Conservation (phyloP, 169 alveolate genomes). For the Cyclospora cayetanensis region DNA sequence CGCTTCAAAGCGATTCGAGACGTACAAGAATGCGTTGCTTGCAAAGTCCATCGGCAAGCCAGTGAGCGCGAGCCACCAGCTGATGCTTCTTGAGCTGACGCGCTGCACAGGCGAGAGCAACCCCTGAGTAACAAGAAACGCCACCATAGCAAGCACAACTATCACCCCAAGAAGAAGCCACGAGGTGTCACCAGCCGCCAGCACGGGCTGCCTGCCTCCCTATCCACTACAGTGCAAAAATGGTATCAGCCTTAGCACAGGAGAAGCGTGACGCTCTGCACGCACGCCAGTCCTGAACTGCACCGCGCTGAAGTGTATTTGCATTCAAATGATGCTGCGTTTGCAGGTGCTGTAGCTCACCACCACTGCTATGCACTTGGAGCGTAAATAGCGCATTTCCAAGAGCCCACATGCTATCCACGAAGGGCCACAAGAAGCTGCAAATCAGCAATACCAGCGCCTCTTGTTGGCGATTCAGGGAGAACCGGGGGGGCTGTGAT, state of each 20-base stretch:
- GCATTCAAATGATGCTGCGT: no score
- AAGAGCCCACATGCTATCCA: constrained; percentile 64
- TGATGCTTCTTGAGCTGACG: constrained; percentile 45
- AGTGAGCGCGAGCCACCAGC: constrained; percentile 62
- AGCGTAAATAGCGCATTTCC: constrained; percentile 44
- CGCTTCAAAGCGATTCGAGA: not conserved
- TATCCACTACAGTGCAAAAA: no score
- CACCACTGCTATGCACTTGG: not conserved
- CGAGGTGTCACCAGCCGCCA: no score
- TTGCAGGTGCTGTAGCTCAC: not conserved
- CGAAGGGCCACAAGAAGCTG: constrained; percentile 62
- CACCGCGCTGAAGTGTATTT: no score
- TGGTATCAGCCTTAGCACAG: no score
- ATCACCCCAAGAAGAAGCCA: not conserved
- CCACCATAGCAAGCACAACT: not conserved
- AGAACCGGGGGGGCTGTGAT: not conserved
- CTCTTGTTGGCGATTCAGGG: not conserved
- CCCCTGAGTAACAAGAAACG: not conserved
- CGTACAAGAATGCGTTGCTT: constrained; percentile 10
- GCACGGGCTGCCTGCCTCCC: no score
- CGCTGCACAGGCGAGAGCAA: not conserved
- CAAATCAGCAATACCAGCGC: not conserved
- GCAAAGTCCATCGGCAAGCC: constrained; percentile 66
- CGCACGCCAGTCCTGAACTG: no score
- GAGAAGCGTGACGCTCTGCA: no score